Evolutionary conservation across 441 rosid species (phyloP), one percentile per base, ranked within the genome.

Genomic region (Pelargonium fulgidum): DNA sequence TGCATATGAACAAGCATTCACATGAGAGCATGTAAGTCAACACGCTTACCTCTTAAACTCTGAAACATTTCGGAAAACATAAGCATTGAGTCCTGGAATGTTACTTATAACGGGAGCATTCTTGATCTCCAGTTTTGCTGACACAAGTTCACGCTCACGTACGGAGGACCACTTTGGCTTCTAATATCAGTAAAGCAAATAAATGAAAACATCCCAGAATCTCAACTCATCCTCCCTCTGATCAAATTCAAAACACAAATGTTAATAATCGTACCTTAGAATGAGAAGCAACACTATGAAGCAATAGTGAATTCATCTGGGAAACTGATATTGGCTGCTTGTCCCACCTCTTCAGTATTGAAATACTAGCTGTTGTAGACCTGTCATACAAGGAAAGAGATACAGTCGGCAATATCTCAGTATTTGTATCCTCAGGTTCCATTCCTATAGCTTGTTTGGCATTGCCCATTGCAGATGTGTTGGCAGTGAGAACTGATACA

Each of bases 31-130:
- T 36, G 41, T 4, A 36, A 47, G n/a, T n/a, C 0, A 47, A 58
- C 39, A 44, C 52, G 70, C 45, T 54, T 22, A 86, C 97, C 87
- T 87, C 78, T 68, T 73, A 80, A 93, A 89, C 79, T 24, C 80
- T 68, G 98, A 91, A 72, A 86, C 33, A 76, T 93, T 89, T 72
- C 81, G 85, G 80, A 86, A 90, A 70, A 83, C 70, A 44, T 81
- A 84, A 44, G 86, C 75, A 67, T 80, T 13, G 29, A 88, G 85
- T 70, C 84, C 87, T 0, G 76, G 73, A 11, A 45, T 16, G 39
- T 73, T 64, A 19, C 72, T 77, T 36, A 68, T 62, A 68, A 64
- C 12, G 68, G 83, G 85, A 67, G 89, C 97, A 14, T 79, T 83
- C 72, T 80, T 79, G 63, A 93, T 86, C 82, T 82, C 76, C 44